Evolutionary conservation across 169 alveolate genomes (phyloP), one percentile per base, ranked within the genome.

Genomic region (Cryptosporidium sp.): DNA sequence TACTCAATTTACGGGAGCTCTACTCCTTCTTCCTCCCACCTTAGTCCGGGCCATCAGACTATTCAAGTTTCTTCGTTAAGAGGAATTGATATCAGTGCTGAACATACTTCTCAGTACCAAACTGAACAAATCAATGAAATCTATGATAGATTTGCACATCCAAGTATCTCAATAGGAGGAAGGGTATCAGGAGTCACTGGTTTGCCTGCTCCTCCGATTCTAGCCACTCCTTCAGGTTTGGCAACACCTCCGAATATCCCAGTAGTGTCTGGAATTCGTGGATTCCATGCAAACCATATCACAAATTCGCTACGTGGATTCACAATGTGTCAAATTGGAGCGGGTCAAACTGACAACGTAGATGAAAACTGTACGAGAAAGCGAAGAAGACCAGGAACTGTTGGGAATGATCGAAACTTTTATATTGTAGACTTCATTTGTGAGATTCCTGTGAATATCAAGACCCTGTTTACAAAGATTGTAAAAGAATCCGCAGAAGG

Each of bases 351-450:
- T 51, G 70, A 33, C 2, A 21, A 18, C 14, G 55, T 1, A 43
- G 85, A 33, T 10, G 50, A 45, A 6, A 8, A 71, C 39, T 71
- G 70, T 71, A 26, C 51, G 23, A 43, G 69, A 33, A 71, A 71
- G 29, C 39, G 85, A 21, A 71, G 51, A 16, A 71, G 69, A 29
- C 3, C 67, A 33, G 67, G 67, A 51, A 48, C 48, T 50, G 52
- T 29, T 33, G 52, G 52, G 18, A 71, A 50, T 62, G 89, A 80
- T 5, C 55, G 89, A 21, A 80, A 80, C 31, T 80, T 80, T 62
- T 80, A 80, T 37, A 80, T 80, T 31, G 89, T 80, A n/a, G 89
- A 80, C 55, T 80, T 80, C 31, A 80, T 80, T 16, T 62, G 55
- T 62, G 89, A 80, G 51, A 37, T 80, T n/a, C 75, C 89, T 10